phyloP scores from a whole-genome alignment of 169 alveolate genomes.

The Cryptosporidium canis region DNA sequence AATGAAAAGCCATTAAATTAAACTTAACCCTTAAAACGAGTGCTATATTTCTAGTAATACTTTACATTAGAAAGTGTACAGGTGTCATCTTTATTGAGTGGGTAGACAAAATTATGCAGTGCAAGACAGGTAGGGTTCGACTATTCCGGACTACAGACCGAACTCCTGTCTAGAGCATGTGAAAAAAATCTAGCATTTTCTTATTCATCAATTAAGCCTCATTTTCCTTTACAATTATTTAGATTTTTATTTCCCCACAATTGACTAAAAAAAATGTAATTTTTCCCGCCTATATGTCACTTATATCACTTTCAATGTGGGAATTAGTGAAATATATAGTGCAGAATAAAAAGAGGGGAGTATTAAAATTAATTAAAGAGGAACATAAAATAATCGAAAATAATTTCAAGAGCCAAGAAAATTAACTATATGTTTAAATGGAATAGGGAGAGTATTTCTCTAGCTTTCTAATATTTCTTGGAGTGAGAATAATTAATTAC shows the following conservation, averaged over 20 bases:
- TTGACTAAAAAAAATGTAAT: neutral
- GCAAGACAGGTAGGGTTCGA: too few species aligned
- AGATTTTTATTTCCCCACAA: neutral
- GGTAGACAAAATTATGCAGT: too few species aligned
- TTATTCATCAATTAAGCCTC: neutral
- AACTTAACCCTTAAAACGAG: too few species aligned
- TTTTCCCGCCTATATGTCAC: neutral
- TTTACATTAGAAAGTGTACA: too few species aligned
- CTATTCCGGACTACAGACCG: too few species aligned
- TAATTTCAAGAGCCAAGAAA: neutral
- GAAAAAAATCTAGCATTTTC: too few species aligned
- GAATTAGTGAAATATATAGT: slow-evolving; percentile 1
- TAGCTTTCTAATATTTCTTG: neutral
- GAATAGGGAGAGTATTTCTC: neutral
- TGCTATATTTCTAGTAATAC: too few species aligned
- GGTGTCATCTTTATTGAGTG: too few species aligned
- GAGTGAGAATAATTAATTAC: slow-evolving; percentile 5
- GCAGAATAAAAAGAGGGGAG: neutral
- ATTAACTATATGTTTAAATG: neutral
- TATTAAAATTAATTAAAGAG: neutral
- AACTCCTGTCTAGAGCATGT: too few species aligned
- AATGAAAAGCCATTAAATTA: too few species aligned
- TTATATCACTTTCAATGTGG: slow-evolving; percentile 1
- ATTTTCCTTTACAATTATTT: neutral
- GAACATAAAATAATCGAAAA: neutral